Base-by-base conservation (phyloP, 805 yeast genomes). In the Diddensiella transvaalensis region DNA sequence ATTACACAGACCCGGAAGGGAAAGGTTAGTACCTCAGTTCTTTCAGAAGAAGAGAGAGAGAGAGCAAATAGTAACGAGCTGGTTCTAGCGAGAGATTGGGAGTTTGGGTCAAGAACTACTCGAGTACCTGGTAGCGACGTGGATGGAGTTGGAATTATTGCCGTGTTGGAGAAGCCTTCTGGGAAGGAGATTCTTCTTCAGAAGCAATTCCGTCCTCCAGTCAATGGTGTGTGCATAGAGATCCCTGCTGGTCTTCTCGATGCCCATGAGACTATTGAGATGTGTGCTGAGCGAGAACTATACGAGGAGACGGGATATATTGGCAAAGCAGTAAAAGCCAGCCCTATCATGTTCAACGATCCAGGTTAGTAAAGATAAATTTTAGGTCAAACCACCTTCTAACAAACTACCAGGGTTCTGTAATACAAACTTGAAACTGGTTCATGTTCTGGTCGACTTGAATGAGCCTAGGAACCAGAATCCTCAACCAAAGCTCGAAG, bases 231-330 rank as follows among this genome's bases (percentile, higher is more conserved):
- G 4, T 84, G 95, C 60, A 81, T 91, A 53, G 99, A 91, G 66
- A 76, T 90, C 63, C 99, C 99, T 0, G 99, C 99, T 0, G 99
- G 99, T 0, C 72, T 91, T 53, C 77, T 93, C 37, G 99, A 91
- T 64, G 87, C 90, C 1, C 76, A 79, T 45, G 98, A 93, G 64
- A 64, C 83, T 1, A 66, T 87, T 22, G 89, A 82, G 55, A 67
- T 77, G 3, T 88, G 96, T 33, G 98, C 99, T 0, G 72, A 82
- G 46, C 76, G 99, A 53, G 99, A 91, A 65, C 69, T 91, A 54
- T 76, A 77, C 42, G 99, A 91, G 65, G 99, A 91, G 62, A 90
- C 98, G 0, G 99, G 99, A 0, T 90, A 85, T 63, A 71, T 82
- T 40, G 97, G 97, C 4, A 77, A 68, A 38, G 82, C 73, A 18